Base-by-base conservation (phyloP, 345 rosid species). In the Eucalyptus pumila region DNA sequence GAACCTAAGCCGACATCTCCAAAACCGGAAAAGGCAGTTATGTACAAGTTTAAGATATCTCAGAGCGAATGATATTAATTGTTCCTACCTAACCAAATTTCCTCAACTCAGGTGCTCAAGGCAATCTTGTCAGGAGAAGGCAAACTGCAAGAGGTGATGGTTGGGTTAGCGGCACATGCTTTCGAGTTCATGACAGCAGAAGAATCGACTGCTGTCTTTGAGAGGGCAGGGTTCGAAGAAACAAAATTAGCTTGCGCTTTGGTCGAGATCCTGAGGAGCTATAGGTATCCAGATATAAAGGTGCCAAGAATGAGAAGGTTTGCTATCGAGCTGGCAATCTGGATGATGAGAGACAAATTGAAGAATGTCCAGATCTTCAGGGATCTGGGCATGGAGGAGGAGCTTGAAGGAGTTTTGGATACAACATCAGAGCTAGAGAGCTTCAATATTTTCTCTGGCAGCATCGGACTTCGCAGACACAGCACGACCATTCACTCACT, bases 101-200 rank as follows among this genome's bases (percentile, higher is more conserved):
- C 88, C 58, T 62, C 87, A 80, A 86, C 86, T 85, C 94, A 95
- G 98, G 97, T 94, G n/a, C 94, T 97, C 48, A 94, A 91, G 93
- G 94, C 94, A 85, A 92, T 96, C 23, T 89, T 93, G 91, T 92
- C 94, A 67, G 95, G 92, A 87, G 95, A 95, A 87, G 90, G 91
- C 92, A 95, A 95, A 89, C 67, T 94, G 87, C 99, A 96, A 86
- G 99, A 97, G 93, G 97, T 95, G 88, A 96, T 97, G 98, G 89
- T 94, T 86, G 96, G 96, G 88, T 92, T 93, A 89, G 97, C 93
- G 19, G 94, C 88, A 86, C 94, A 92, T 87, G 93, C 92, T 87
- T 95, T 96, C 91, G 95, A 92, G 86, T 92, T 91, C 90, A 90
- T 94, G 96, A 93, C 87, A 40, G 83, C 90, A 85, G 91, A 94